Base-by-base conservation (phyloP, 176 grass and related monocot genomes). In the Eragrostis nindensis region DNA sequence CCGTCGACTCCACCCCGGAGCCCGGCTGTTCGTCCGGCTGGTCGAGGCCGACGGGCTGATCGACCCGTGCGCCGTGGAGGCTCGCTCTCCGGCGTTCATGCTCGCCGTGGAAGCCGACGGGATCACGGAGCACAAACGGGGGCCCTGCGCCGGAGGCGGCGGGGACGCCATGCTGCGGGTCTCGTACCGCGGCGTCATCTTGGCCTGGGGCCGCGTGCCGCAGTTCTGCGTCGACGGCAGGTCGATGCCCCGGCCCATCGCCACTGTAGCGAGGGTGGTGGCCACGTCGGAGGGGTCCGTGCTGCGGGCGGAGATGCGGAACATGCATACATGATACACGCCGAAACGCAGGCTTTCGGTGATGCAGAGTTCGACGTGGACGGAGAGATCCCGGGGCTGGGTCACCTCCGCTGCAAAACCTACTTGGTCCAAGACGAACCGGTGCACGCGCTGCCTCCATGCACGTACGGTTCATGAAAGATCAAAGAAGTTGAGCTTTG, bases 171-270 rank as follows among this genome's bases (percentile, higher is more conserved):
- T 49, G 42, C 26, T 77, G 24, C 60, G 59, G 22, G 11, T 77
- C 42, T 77, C 69, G 42, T 64, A 64, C 75, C 57, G 36, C 15
- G 43, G 44, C 59, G 47, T 64, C 42, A 65, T 65, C 75, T 17
- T 77, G 42, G 75, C 75, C 7, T 77, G 59, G 75, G 75, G 59
- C 18, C 59, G 21, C 11, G 22, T 77, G 42, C 59, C 75, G 1
- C 12, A 18, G 42, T 77, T 77, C 59, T 77, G 75, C 17, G 43
- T 77, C 6, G 10, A 64, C 11, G 41, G 56, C 16, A 8, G 42
- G 4, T 5, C 6, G 24, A n/a, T n/a, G n/a, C n/a, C n/a, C 75
- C n/a, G n/a, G n/a, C 47, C 47, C 13, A 49, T 2, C 47, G 47
- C 47, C 47, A 13, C 7, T 39, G 21, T 13, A 10, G 57, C 18